These are phyloP conservation scores for Xylaria bambusicola DNA, from an alignment of 495 filamentous ascomycete species.

Conservation along the genomic window DNA sequence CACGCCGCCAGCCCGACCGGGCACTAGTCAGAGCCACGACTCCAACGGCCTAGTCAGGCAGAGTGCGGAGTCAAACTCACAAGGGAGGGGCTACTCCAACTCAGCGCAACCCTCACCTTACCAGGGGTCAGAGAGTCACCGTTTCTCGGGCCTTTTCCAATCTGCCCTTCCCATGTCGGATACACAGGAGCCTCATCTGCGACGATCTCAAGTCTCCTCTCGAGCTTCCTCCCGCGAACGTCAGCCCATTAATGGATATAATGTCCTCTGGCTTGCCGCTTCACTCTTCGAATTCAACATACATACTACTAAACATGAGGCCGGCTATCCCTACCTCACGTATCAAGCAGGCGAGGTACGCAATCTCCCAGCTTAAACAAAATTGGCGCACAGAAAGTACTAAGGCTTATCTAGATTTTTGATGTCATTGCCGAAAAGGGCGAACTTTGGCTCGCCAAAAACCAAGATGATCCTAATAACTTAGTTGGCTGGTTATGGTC, in stretches of 20 bases:
- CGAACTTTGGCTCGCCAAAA: conserved; percentile 95
- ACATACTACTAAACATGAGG: conserved; percentile 85
- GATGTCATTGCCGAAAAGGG: conserved; percentile 94
- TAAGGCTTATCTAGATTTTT: conserved; percentile 59
- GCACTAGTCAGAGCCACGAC: conserved; percentile 54
- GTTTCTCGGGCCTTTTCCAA: conserved; percentile 73
- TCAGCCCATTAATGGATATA: conserved; percentile 45
- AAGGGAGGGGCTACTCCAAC: conserved; percentile 44
- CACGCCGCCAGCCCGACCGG: conserved; percentile 42
- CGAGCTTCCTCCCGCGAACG: conserved; percentile 54
- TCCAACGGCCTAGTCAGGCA: conserved; percentile 44
- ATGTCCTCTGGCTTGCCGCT: conserved; percentile 81
- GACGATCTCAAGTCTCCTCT: conserved; percentile 49
- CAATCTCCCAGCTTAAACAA: conserved; percentile 9
- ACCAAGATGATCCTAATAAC: conserved; percentile 81
- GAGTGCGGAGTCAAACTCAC: conserved; percentile 45
- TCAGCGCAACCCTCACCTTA: conserved; percentile 47
- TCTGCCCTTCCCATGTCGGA: conserved; percentile 85
- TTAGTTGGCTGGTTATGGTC: conserved; percentile 98
- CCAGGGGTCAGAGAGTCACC: conserved; percentile 41
- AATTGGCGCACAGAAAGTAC: not conserved
- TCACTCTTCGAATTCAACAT: conserved; percentile 97
- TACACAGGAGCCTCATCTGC: conserved; percentile 42
- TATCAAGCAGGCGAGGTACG: conserved; percentile 87
- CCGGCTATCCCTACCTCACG: conserved; percentile 92